phyloP scores from a whole-genome alignment of 805 yeast species.

The Yarrowia sp. region DNA sequence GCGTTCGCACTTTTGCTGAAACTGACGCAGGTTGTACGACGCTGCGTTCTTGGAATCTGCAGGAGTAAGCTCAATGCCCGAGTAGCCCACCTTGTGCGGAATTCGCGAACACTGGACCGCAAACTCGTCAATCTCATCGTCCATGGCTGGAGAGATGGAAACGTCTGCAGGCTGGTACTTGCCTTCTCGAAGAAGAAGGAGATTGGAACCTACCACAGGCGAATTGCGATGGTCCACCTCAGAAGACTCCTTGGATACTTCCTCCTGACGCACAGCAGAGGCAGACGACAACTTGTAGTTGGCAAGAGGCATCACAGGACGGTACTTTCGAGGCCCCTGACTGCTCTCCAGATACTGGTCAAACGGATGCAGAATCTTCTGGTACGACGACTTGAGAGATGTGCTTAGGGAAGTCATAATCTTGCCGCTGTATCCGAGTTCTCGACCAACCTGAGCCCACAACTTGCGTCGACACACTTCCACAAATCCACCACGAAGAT shows the following conservation, averaged over 20 bases:
- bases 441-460: conserved; percentile 84
- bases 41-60: conserved; percentile 46
- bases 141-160: not conserved
- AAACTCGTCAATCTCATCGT: conserved; percentile 11
- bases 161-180: not conserved
- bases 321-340: conserved; percentile 10
- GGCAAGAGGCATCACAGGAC: conserved; percentile 13
- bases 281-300: not conserved
- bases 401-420: conserved; percentile 70
- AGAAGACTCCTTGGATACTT: not conserved
- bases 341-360: conserved; percentile 28
- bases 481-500: conserved; percentile 62
- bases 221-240: not conserved
- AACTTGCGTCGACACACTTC: conserved; percentile 60
- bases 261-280: not conserved
- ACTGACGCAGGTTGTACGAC: conserved; percentile 53
- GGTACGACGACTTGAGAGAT: conserved; percentile 58
- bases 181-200: not conserved
- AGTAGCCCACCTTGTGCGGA: conserved; percentile 10
- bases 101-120: not conserved
- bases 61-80: not conserved
- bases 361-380: conserved; percentile 41
- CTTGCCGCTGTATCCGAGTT: conserved; percentile 69
- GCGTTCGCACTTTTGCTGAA: conserved; percentile 52
- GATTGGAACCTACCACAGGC: not conserved